These are phyloP conservation scores for Thalassia testudinum DNA, from an alignment of 116 monocot species.

Conservation along the genomic window DNA sequence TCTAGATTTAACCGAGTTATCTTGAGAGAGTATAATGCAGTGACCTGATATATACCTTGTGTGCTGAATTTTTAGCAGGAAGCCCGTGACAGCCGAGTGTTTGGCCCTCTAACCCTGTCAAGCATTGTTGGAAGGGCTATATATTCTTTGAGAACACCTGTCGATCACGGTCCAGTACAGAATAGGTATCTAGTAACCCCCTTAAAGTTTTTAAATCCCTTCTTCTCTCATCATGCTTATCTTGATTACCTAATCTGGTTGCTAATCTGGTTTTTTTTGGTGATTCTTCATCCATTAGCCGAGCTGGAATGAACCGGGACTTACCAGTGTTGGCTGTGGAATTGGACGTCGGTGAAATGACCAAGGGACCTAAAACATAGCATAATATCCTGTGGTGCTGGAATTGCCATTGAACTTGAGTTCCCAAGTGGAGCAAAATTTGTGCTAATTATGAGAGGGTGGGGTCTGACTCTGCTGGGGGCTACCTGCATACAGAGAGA, in stretches of 20 bases:
- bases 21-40: too few relatives aligned
- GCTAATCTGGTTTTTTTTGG: not conserved
- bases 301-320: slow-evolving; percentile 44
- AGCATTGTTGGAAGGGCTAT: slow-evolving; percentile 70
- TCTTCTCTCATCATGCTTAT: not conserved
- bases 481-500: too few relatives aligned
- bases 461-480: too few relatives aligned
- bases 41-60: too few relatives aligned
- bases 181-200: slow-evolving; percentile 44
- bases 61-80: slow-evolving; percentile 26
- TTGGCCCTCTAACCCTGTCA: slow-evolving; percentile 61
- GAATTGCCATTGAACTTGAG: too few relatives aligned
- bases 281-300: slow-evolving; percentile 17
- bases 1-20: too few relatives aligned
- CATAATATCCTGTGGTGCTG: too few relatives aligned
- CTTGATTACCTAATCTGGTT: not conserved
- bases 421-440: too few relatives aligned
- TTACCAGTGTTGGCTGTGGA: slow-evolving; percentile 71
- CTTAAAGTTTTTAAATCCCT: not conserved
- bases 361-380: slow-evolving; percentile 33
- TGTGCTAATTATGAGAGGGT: too few relatives aligned
- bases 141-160: slow-evolving; percentile 63
- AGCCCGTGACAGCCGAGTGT: slow-evolving; percentile 78
- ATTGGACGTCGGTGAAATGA: slow-evolving; percentile 90
- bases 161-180: slow-evolving; percentile 87